These are phyloP conservation scores for Grosmannia penicillata DNA, from an alignment of 2,329 filamentous ascomycete genomes.

Conservation along the genomic window DNA sequence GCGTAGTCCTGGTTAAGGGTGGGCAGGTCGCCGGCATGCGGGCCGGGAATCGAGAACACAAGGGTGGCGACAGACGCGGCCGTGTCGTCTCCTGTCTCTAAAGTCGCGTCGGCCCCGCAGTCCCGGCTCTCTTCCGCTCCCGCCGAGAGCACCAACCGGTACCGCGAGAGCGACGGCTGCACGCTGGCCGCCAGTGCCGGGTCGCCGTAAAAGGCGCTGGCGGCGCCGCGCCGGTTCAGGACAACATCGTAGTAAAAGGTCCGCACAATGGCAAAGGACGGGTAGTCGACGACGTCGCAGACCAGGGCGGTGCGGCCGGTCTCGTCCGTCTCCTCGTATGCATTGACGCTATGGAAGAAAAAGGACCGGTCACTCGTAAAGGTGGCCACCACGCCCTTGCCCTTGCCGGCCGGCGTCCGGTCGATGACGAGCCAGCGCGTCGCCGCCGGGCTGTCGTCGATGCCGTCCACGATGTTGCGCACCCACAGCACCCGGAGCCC, in stretches of 20 bases:
- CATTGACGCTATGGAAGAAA: slow-evolving; percentile 68
- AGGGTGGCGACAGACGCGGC: not conserved
- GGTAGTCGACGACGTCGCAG: slow-evolving; percentile 51
- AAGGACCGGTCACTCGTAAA: slow-evolving; percentile 58
- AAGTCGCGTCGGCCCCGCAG: not conserved
- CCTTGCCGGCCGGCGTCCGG: slow-evolving; percentile 31
- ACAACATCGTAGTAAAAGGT: slow-evolving; percentile 57
- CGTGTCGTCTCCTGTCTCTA: not conserved
- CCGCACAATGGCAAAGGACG: slow-evolving; percentile 48
- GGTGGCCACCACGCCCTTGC: slow-evolving; percentile 51
- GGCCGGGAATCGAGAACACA: slow-evolving; percentile 30
- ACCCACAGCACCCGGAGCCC: slow-evolving; percentile 50
- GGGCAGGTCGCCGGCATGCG: slow-evolving; percentile 47
- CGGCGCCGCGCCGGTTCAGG: slow-evolving; percentile 33
- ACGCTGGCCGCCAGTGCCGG: slow-evolving; percentile 21
- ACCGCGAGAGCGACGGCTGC: slow-evolving; percentile 26
- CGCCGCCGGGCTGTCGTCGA: too few relatives aligned
- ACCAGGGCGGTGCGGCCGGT: slow-evolving; percentile 33
- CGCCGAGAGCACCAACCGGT: slow-evolving; percentile 13
- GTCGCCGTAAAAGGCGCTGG: slow-evolving; percentile 26
- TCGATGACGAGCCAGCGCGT: slow-evolving; percentile 66
- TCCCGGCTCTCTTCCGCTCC: too few relatives aligned
- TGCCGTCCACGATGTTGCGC: slow-evolving; percentile 52
- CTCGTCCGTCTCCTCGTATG: slow-evolving; percentile 39
- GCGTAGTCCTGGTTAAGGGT: slow-evolving; percentile 45